phyloP scores from a whole-genome alignment of 495 filamentous ascomycete genomes.

The Trichoderma orchidacearum region DNA sequence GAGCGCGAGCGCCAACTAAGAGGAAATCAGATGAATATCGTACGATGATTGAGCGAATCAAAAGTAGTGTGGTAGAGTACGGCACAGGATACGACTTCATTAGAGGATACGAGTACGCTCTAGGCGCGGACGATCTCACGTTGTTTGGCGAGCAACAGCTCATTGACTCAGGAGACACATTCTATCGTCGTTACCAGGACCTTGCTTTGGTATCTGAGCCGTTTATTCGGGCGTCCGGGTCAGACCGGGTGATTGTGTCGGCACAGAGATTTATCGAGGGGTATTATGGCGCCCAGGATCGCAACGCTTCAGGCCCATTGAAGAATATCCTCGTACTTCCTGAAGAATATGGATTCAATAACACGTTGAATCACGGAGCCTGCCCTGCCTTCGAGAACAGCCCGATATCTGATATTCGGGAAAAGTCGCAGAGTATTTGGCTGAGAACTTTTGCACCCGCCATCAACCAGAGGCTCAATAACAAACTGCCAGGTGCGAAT shows the following conservation, averaged over 20 bases:
- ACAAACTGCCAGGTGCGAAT: slow-evolving; percentile 43
- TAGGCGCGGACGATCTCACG: slow-evolving; percentile 66
- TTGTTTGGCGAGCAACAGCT: slow-evolving; percentile 59
- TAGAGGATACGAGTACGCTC: slow-evolving; percentile 50
- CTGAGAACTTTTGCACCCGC: slow-evolving; percentile 41
- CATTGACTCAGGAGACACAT: slow-evolving; percentile 57
- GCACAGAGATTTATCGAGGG: slow-evolving; percentile 61
- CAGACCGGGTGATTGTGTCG: slow-evolving; percentile 59
- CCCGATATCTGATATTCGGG: slow-evolving; percentile 28
- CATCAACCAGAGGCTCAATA: slow-evolving; percentile 49
- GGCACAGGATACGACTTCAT: slow-evolving; percentile 49
- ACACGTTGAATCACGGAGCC: slow-evolving; percentile 58
- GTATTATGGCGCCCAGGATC: slow-evolving; percentile 43
- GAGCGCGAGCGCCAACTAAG: slow-evolving; percentile 64
- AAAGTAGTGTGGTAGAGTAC: slow-evolving; percentile 40
- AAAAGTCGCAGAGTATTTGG: slow-evolving; percentile 38
- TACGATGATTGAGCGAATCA: slow-evolving; percentile 43
- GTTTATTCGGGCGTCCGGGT: slow-evolving; percentile 59
- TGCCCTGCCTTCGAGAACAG: slow-evolving; percentile 50
- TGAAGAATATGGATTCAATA: slow-evolving; percentile 52
- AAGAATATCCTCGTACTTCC: slow-evolving; percentile 49
- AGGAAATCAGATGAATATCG: slow-evolving; percentile 45
- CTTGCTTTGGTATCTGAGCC: slow-evolving; percentile 42
- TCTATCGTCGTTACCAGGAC: slow-evolving; percentile 53
- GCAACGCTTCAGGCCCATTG: slow-evolving; percentile 33